Evolutionary conservation across 139 green algal genomes (phyloP).

Genomic region (Haematococcus lacustris): DNA sequence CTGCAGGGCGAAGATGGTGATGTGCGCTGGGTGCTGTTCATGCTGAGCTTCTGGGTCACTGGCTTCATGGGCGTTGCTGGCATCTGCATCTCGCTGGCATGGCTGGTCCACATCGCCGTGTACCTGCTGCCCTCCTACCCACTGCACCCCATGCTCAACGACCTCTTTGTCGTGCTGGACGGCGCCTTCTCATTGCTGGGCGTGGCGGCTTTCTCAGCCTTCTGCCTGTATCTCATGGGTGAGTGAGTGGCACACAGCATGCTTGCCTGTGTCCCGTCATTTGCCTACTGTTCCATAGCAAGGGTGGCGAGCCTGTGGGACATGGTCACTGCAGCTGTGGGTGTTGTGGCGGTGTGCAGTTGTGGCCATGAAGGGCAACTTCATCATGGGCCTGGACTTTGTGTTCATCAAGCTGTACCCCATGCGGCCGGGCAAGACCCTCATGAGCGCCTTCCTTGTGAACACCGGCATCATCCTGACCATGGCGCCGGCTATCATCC

Average conservation of each 20-base stretch:
- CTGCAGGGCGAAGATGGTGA: constrained; percentile 73
- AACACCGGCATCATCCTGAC: constrained; percentile 90
- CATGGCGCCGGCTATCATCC: constrained; percentile 76
- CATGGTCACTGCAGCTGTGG: too few species aligned
- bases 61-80: constrained; percentile 62
- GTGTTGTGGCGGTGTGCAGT: too few species aligned
- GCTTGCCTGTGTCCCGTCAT: too few species aligned
- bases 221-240: constrained; percentile 92
- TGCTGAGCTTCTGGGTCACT: constrained; percentile 75
- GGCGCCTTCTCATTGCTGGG: constrained; percentile 84
- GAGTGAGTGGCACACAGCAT: constrained; percentile 8
- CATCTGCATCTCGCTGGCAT: constrained; percentile 62
- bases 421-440: constrained; percentile 69
- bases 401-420: constrained; percentile 84
- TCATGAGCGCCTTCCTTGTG: constrained; percentile 95
- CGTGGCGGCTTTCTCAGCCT: constrained; percentile 77
- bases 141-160: constrained; percentile 81
- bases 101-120: constrained; percentile 90
- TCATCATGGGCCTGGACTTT: constrained; percentile 86
- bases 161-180: constrained; percentile 81
- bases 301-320: too few species aligned
- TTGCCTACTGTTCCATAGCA: too few species aligned
- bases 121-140: constrained; percentile 82
- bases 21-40: constrained; percentile 66
- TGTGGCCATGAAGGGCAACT: constrained; percentile 82